Base-by-base conservation (phyloP, 2,329 filamentous ascomycete genomes). In the Parascedosporium putredinis region DNA sequence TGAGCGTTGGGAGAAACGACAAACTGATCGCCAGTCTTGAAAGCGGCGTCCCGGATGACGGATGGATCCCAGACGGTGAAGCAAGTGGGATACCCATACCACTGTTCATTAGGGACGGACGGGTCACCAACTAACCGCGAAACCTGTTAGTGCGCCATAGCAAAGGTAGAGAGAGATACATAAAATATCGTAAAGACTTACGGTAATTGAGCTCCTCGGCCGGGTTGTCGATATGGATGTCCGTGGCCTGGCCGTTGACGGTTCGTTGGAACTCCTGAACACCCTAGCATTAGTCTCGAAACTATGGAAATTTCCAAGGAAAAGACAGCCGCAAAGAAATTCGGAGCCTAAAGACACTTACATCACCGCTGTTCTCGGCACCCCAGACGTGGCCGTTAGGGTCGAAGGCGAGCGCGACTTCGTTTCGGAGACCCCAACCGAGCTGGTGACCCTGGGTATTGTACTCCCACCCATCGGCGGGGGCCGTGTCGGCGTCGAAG, bases 201-300 rank as follows among this genome's bases (percentile, higher is more conserved):
- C 79, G 70, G 62, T 77, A 83, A 62, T 84, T 84, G 57, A 84
- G 62, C 62, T 84, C 78, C 58, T 84, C 81, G 3, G 75, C 79
- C 1, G 81, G 81, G 57, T 84, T 84, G 59, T 82, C 69, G 43
- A 72, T 65, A 56, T 79, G 75, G 50, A 82, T 74, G 47, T 78
- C 75, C 5, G 55, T 57, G 6, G 55, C 55, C 29, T 70, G 57
- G 42, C 72, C 72, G 51, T 72, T 67, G 31, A 77, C 57, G 8
- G 59, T 64, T 34, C 64, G 68, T 24, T 64, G 61, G 45, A 83
- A 70, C 50, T 82, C 65, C 49, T 50, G 8, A 6, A 20, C n/a
- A 36, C 16, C 7, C 16, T 4, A 8, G 25, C 27, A 23, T 45
- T n/a, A 45, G 23, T 10, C 9, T 14, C 22, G 43, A 8, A 16